Evolutionary conservation across 2,329 filamentous ascomycete species (phyloP).

Genomic region (Phaeosphaeriaceae sp.): DNA sequence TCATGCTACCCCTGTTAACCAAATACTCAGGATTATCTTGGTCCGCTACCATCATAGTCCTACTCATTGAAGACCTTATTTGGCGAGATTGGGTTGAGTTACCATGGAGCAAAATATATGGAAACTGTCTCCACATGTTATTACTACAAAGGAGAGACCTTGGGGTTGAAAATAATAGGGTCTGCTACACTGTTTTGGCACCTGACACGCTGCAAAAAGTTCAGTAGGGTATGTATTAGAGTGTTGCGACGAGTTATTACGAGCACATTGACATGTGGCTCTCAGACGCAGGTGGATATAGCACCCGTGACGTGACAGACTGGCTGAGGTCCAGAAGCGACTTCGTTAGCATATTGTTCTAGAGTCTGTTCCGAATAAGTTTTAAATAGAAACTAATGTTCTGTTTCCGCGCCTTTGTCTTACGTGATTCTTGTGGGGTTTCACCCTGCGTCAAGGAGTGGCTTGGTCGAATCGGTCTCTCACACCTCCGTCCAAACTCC

Average conservation of each 20-base stretch:
- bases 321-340: neutral
- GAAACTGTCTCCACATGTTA: neutral
- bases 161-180: no score
- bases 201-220: no score
- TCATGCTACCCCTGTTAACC: constrained; percentile 15
- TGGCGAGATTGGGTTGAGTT: neutral
- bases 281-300: neutral
- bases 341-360: constrained; percentile 12
- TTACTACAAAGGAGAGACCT: no score
- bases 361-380: constrained; percentile 18
- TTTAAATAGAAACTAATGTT: constrained; percentile 34
- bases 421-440: constrained; percentile 10
- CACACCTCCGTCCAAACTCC: constrained; percentile 38
- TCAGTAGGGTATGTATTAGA: no score
- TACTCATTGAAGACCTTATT: neutral
- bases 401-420: constrained; percentile 31
- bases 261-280: neutral
- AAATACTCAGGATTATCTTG: constrained; percentile 47
- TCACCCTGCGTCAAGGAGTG: constrained; percentile 28
- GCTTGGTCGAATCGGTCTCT: constrained; percentile 38
- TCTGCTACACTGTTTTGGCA: no score
- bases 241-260: no score
- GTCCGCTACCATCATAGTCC: constrained; percentile 41
- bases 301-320: neutral
- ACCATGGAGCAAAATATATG: neutral